These are phyloP conservation scores for Apophysomyces variabilis DNA, from an alignment of 371 early-diverging fungal genomes.

Conservation along the genomic window DNA sequence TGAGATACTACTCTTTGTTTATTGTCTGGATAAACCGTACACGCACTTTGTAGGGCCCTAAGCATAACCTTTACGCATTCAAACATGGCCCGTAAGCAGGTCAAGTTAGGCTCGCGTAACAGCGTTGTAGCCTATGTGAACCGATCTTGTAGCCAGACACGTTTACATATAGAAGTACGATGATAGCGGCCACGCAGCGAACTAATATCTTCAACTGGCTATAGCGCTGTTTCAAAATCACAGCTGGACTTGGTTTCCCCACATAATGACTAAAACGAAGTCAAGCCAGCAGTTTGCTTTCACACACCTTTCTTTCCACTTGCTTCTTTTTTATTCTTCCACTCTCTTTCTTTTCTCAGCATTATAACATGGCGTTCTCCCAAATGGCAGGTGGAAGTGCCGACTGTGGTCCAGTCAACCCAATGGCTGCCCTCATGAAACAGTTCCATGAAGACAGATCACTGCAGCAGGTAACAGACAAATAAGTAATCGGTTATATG, in stretches of 20 bases:
- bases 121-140: too few relatives aligned
- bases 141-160: too few relatives aligned
- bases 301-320: not conserved
- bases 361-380: conserved; percentile 27
- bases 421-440: conserved; percentile 78
- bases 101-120: too few relatives aligned
- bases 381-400: conserved; percentile 58
- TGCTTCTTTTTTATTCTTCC: conserved; percentile 6
- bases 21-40: too few relatives aligned
- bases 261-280: conserved; percentile 2
- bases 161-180: too few relatives aligned
- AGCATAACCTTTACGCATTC: too few relatives aligned
- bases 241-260: not conserved
- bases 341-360: conserved; percentile 9
- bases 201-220: too few relatives aligned
- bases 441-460: conserved; percentile 80
- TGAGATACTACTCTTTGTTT: too few relatives aligned
- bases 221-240: not conserved
- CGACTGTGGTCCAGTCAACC: conserved; percentile 82
- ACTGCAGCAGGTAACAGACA: conserved; percentile 69
- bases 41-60: too few relatives aligned
- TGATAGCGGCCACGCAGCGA: too few relatives aligned
- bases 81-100: too few relatives aligned
- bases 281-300: not conserved
- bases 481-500: not conserved